Conservation (phyloP, 1,284 basidiomycete genomes). For the Hypsizygus ulmarius region DNA sequence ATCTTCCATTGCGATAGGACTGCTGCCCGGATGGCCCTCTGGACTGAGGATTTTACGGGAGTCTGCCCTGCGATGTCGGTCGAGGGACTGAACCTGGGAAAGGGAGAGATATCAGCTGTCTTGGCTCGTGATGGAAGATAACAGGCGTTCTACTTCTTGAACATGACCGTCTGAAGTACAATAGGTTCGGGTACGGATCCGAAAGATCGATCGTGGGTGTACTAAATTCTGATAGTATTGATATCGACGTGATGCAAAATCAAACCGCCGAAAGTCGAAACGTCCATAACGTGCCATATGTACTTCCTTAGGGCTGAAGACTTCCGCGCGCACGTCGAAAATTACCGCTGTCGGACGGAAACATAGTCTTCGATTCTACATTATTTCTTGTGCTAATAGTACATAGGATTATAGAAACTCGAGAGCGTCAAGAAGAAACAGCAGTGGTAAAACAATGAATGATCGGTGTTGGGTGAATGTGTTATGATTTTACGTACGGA, state of each 20-base stretch:
- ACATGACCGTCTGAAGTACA: slow-evolving; percentile 38
- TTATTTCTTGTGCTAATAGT: slow-evolving; percentile 38
- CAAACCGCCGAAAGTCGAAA: background rate
- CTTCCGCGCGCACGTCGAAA: too few relatives aligned
- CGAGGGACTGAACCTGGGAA: slow-evolving; percentile 74
- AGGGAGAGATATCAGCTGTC: slow-evolving; percentile 15
- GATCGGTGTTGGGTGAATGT: slow-evolving; percentile 24
- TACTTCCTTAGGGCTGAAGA: background rate
- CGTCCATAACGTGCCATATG: background rate
- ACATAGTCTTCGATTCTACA: slow-evolving; percentile 29
- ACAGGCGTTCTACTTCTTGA: slow-evolving; percentile 53
- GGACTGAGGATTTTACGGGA: slow-evolving; percentile 93
- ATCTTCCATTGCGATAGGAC: slow-evolving; percentile 87
- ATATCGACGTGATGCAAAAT: slow-evolving; percentile 2
- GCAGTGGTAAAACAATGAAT: slow-evolving; percentile 22
- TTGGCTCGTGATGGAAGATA: slow-evolving; percentile 5
- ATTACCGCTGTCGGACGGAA: slow-evolving; percentile 17
- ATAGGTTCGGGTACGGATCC: slow-evolving; percentile 3
- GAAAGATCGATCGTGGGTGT: slow-evolving; percentile 4
- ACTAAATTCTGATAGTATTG: background rate
- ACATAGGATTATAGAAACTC: slow-evolving; percentile 32
- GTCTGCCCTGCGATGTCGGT: slow-evolving; percentile 91
- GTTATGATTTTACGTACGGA: slow-evolving; percentile 28
- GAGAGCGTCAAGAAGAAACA: slow-evolving; percentile 22
- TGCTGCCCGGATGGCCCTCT: slow-evolving; percentile 81